A percentile compares a stretch with the other conserved stretches of the same genome.
Conservation (phyloP, 2,329 filamentous ascomycete genomes). For the Xylogone sp. region DNA sequence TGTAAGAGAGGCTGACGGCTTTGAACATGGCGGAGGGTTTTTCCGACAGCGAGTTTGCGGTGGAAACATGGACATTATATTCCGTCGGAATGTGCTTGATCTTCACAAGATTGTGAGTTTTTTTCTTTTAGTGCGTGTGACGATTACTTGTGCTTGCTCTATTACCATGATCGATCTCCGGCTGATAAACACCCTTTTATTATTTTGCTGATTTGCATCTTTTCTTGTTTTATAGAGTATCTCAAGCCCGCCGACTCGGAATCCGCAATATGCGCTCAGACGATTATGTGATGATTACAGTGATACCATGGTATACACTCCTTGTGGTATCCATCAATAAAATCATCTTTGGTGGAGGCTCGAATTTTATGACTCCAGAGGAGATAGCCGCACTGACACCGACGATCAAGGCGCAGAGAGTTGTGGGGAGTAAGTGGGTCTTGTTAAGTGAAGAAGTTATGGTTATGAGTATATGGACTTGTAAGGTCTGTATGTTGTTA, state of each 20-base stretch:
- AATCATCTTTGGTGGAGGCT: constrained; percentile 41
- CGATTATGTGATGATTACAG: constrained; percentile 39
- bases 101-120: constrained; percentile 14
- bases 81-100: constrained; percentile 14
- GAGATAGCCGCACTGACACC: constrained; percentile 36
- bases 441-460: constrained; percentile 46
- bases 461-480: constrained; percentile 39
- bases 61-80: constrained; percentile 19
- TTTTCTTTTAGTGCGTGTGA: no score
- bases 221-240: constrained; percentile 41
- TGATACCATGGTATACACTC: constrained; percentile 40
- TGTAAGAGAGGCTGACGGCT: constrained; percentile 10
- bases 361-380: constrained; percentile 40
- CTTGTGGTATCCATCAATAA: constrained; percentile 41
- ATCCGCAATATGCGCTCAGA: no score
- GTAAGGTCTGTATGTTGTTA: constrained; percentile 41
- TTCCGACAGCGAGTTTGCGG: constrained; percentile 3
- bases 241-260: no score
- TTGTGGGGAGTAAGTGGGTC: constrained; percentile 45
- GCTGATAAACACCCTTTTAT: no score
- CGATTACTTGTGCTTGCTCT: no score
- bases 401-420: constrained; percentile 29
- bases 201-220: constrained; percentile 20
- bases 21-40: neutral
- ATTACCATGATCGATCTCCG: no score